Evolutionary conservation across 2,329 filamentous ascomycete species (phyloP).

Genomic region (Diaporthe citriasiana): DNA sequence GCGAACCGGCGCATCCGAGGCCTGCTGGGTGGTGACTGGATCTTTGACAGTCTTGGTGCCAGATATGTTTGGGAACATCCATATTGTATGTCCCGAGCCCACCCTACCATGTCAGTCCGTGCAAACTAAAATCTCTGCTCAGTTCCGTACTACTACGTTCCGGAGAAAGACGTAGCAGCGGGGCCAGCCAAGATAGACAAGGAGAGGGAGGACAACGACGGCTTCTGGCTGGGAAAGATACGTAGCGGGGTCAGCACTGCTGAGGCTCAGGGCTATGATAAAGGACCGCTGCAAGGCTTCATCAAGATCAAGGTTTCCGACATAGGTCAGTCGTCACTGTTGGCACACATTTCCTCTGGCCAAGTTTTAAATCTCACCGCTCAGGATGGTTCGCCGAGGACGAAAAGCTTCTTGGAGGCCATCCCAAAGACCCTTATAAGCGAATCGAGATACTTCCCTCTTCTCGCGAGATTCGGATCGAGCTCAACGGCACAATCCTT

Average conservation of each 20-base stretch:
- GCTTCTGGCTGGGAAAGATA: conserved; percentile 45
- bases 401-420: conserved; percentile 54
- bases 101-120: no score
- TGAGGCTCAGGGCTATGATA: conserved; percentile 44
- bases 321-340: conserved; percentile 38
- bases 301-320: conserved; percentile 42
- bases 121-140: conserved; percentile 34
- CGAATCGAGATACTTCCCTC: conserved; percentile 73
- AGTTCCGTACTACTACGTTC: conserved; percentile 52
- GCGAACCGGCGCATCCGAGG: conserved; percentile 52
- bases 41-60: conserved; percentile 53
- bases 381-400: conserved; percentile 57
- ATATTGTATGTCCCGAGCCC: conserved; percentile 45
- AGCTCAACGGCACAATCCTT: conserved; percentile 60
- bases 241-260: conserved; percentile 41
- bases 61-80: conserved; percentile 55
- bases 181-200: conserved; percentile 37
- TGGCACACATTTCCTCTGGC: conserved; percentile 33
- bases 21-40: conserved; percentile 47
- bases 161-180: conserved; percentile 44
- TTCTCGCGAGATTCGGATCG: conserved; percentile 65
- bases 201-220: conserved; percentile 30
- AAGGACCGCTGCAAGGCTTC: conserved; percentile 43
- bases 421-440: conserved; percentile 78
- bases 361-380: conserved; percentile 22